Evolutionary conservation across 2,329 filamentous ascomycete genomes (phyloP), one percentile per base, ranked within the genome.

Genomic region (Cordyceps tenuipes): DNA sequence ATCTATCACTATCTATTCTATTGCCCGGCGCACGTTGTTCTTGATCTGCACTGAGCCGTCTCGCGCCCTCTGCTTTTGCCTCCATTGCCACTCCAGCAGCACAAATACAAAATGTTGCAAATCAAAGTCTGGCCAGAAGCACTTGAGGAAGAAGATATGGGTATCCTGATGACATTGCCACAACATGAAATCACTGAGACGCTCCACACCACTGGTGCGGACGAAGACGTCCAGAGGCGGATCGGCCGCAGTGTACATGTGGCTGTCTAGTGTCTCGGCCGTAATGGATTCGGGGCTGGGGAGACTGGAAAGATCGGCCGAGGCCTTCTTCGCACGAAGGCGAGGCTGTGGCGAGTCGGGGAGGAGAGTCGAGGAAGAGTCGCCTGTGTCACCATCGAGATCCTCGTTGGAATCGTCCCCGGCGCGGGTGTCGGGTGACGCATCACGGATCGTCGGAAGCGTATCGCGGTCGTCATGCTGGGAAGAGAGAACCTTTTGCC

Each of bases 161-260:
- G 94, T 97, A 64, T 93, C 81, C 69, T 96, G 85, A 70, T 97
- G 92, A 68, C 90, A 94, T 74, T 99, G 94, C 94, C 94, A 99
- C 39, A 99, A 85, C 92, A 99, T 94, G 68, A 97, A 99, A 72
- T 99, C 94, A 70, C 91, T 97, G 62, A 99, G 78, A 53, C 94
- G 83, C 72, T 92, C 88, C 15, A 99, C 94, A 31, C 92, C 93
- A 63, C 91, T 97, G 5, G 94, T 99, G 55, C 94, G 85, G 55
- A 99, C 82, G 59, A 99, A 86, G 13, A 99, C 81, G 69, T 99
- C 94, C 47, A 97, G 77, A 0, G 94, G 94, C 17, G 94, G 94
- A 63, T 89, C 87, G 57, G 85, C 84, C 53, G 88, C 84, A 4
- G 93, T 97, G 75, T 96, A 94, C 76, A 95, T 90, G 74, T 97